These are phyloP conservation scores for Xylaria grammica DNA, from an alignment of 495 filamentous ascomycete species.

Conservation along the genomic window DNA sequence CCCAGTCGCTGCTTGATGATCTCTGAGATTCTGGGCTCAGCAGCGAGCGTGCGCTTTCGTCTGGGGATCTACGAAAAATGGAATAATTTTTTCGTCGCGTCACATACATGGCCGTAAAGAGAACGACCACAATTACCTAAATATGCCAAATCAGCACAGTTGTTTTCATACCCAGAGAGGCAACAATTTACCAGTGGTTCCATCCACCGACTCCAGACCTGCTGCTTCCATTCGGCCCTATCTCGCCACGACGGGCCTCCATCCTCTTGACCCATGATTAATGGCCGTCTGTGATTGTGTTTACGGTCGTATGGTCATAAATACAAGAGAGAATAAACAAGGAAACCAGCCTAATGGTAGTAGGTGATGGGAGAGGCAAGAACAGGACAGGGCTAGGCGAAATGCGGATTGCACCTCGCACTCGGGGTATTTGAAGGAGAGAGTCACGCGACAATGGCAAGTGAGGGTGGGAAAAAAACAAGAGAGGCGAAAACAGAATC, in stretches of 20 bases:
- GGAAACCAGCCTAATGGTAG: background rate
- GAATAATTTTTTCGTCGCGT: slow-evolving; percentile 55
- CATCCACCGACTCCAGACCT: slow-evolving; percentile 27
- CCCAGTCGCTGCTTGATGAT: slow-evolving; percentile 23
- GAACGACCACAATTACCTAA: slow-evolving; percentile 59
- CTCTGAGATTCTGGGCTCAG: slow-evolving; percentile 20
- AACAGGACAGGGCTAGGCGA: background rate
- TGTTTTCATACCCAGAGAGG: background rate
- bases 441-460: slow-evolving; percentile 15
- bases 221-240: slow-evolving; percentile 26
- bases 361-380: background rate
- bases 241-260: slow-evolving; percentile 26
- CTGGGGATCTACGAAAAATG: slow-evolving; percentile 36
- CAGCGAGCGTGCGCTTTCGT: slow-evolving; percentile 22
- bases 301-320: slow-evolving; percentile 9
- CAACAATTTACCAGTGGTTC: slow-evolving; percentile 19
- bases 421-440: background rate
- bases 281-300: slow-evolving; percentile 2
- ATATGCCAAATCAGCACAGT: background rate
- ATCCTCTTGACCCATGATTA: slow-evolving; percentile 16
- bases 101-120: slow-evolving; percentile 56
- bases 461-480: slow-evolving; percentile 1
- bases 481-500: slow-evolving; percentile 5
- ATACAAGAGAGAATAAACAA: background rate
- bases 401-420: background rate